Evolutionary conservation across 2,329 filamentous ascomycete species (phyloP), one percentile per base, ranked within the genome.

Genomic region (Neonectria magnoliae): DNA sequence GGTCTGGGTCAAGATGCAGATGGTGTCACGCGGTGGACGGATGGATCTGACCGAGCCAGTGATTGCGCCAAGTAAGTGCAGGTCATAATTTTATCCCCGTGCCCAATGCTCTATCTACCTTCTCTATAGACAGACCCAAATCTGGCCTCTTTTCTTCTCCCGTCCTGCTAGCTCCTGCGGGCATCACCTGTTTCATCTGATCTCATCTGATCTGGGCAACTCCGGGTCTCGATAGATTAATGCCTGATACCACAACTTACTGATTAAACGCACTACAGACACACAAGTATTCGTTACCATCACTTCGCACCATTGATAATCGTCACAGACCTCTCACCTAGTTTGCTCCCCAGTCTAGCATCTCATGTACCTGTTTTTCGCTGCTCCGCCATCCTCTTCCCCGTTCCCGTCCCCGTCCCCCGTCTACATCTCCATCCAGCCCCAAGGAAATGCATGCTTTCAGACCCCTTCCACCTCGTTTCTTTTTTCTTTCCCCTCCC

Each of bases 201-300:
- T 72, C 64, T 70, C 61, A 68, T 72, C 70, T 71, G 58, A 68
- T 71, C 62, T 63, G 22, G 13, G 14, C 38, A 36, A 62, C 18
- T 31, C 25, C n/a, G 36, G 57, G 57, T 51, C 29, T 13, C 29
- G 9, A 47, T 36, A 52, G 54, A 25, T 25, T 25, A 25, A 25
- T 58, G 33, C 31, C 22, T 59, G 56, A 52, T 59, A n/a, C 31
- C 25, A 41, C 14, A n/a, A 38, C 14, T 38, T 42, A n/a, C 33
- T 51, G 27, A n/a, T n/a, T 20, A 33, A 22, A 27, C 36, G 4
- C 13, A 29, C 57, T 50, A 44, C 20, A n/a, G 31, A 38, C 47
- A 45, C 51, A n/a, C 9, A 14, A 8, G 16, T 22, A 41, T 31
- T 52, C 50, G 11, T 36, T 7, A 10, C 9, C 7, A 10, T 31